phyloP scores from a whole-genome alignment of 352 stramenopile species.

The Peronospora destructor region DNA sequence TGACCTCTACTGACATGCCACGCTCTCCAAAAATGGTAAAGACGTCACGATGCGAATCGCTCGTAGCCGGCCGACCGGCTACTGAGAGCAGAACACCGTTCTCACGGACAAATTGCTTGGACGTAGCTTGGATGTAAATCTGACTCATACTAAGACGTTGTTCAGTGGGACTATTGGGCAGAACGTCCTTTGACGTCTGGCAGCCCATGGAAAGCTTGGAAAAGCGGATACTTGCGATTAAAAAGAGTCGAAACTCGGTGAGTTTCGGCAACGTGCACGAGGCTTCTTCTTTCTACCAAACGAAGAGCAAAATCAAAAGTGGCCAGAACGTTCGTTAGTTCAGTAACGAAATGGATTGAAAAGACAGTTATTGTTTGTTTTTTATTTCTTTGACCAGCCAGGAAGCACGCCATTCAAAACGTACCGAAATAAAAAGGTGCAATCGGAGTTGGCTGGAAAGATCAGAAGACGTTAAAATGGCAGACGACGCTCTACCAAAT shows the following conservation, averaged over 20 bases:
- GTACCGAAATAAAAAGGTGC: conserved; percentile 14
- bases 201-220: conserved; percentile 46
- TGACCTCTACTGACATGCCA: conserved; percentile 59
- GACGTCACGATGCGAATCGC: conserved; percentile 61
- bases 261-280: conserved; percentile 22
- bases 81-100: conserved; percentile 11
- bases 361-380: conserved; percentile 2
- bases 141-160: conserved; percentile 47
- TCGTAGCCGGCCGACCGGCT: conserved; percentile 13
- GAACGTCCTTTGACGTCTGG: conserved; percentile 51
- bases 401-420: conserved; percentile 9
- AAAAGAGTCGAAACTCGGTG: conserved; percentile 14
- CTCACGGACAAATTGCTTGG: conserved; percentile 37
- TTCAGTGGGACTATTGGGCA: conserved; percentile 23
- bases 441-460: conserved; percentile 6
- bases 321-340: conserved; percentile 1
- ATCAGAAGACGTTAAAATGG: conserved; percentile 1
- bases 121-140: conserved; percentile 38
- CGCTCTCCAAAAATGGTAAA: conserved; percentile 82
- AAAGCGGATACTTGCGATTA: conserved; percentile 29
- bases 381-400: conserved; percentile 1
- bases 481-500: conserved; percentile 9
- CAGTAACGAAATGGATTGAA: conserved; percentile 1
- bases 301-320: neutral
- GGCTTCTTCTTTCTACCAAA: neutral